phyloP scores from a whole-genome alignment of 495 filamentous ascomycete genomes.

The Aspergillus biplanus region DNA sequence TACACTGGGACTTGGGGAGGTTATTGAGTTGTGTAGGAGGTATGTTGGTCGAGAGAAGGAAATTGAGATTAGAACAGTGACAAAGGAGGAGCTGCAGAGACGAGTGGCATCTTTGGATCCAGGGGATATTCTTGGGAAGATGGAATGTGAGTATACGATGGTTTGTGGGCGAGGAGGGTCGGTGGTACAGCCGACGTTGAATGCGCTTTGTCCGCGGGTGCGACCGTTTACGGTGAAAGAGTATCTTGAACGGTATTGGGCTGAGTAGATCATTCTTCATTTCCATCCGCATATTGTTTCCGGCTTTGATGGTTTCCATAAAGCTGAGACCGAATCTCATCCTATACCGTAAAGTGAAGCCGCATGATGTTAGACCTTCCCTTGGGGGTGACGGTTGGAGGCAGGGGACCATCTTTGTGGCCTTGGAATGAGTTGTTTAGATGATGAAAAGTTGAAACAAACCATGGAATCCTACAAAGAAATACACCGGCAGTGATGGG shows the following conservation, averaged over 20 bases:
- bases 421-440: background rate
- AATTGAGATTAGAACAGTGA: conserved; percentile 28
- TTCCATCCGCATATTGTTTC: no score
- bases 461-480: background rate
- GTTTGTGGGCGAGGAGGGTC: conserved; percentile 13
- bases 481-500: no score
- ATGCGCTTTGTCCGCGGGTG: conserved; percentile 16
- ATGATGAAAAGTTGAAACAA: background rate
- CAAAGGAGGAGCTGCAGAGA: background rate
- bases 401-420: background rate
- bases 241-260: conserved; percentile 13
- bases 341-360: no score
- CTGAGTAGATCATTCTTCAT: no score
- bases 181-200: conserved; percentile 18
- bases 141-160: conserved; percentile 15
- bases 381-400: background rate
- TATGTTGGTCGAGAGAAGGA: conserved; percentile 23
- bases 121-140: conserved; percentile 9
- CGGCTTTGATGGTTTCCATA: no score
- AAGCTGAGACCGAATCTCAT: background rate
- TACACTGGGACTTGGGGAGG: conserved; percentile 29
- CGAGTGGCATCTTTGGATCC: background rate
- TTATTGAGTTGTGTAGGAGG: conserved; percentile 25
- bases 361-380: background rate
- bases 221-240: conserved; percentile 40